Evolutionary conservation across 495 filamentous ascomycete species (phyloP).

Genomic region (Lindgomyces ingoldianus): DNA sequence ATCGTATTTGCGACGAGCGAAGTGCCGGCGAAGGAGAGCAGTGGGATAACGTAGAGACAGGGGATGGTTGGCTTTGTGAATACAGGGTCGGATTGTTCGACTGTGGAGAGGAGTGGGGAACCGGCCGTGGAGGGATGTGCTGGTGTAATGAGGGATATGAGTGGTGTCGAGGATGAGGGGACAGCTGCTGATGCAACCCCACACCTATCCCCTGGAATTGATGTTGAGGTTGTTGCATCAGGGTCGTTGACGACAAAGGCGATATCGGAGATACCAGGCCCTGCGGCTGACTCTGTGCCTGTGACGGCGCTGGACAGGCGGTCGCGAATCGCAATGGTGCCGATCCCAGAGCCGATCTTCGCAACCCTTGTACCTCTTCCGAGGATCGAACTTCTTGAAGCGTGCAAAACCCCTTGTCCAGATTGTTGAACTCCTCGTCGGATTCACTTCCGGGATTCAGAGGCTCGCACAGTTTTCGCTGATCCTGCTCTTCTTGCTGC

Average conservation of each 20-base stretch:
- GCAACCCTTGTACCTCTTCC: slow-evolving; percentile 16
- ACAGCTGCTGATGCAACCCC: background rate
- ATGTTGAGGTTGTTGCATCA: slow-evolving; percentile 1
- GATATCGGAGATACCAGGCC: slow-evolving; percentile 22
- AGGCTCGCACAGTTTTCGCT: background rate
- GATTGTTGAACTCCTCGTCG: background rate
- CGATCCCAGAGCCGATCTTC: slow-evolving; percentile 30
- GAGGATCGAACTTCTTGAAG: slow-evolving; percentile 17
- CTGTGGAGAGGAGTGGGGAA: background rate
- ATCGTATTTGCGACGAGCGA: background rate
- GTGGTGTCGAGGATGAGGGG: slow-evolving; percentile 18
- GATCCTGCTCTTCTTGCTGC: background rate
- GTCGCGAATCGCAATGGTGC: slow-evolving; percentile 25
- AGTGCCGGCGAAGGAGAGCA: background rate
- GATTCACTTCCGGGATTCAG: background rate
- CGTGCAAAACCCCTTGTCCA: background rate
- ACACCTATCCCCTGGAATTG: background rate
- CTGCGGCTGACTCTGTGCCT: slow-evolving; percentile 20
- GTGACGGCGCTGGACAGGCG: slow-evolving; percentile 10
- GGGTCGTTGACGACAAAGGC: background rate
- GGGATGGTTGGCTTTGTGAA: background rate
- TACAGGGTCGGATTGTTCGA: background rate
- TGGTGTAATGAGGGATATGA: slow-evolving; percentile 20
- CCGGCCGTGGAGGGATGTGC: background rate
- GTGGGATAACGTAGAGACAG: background rate